Base-by-base conservation (phyloP, 495 filamentous ascomycete species). In the Aspergillus nanangensis region DNA sequence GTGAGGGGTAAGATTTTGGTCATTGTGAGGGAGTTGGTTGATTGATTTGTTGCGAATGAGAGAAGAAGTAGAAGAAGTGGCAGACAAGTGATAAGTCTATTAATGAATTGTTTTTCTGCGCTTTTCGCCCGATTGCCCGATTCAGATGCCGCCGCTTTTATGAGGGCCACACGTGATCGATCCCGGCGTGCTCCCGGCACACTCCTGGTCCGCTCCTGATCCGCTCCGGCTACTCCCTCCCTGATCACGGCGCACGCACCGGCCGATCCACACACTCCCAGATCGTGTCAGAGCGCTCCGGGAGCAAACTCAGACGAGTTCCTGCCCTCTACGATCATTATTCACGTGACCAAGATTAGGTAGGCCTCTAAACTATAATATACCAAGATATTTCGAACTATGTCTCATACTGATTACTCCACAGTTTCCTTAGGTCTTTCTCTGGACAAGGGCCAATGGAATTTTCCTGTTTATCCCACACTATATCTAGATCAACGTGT, bases 111-210 rank as follows among this genome's bases (percentile, higher is more conserved):
- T 36, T 36, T 36, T 36, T 14, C 33, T 36, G 15, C 33, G 33
- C 33, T 36, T 36, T 36, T 15, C 33, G 33, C 33, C 33, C 15
- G 33, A 36, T 36, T 36, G 33, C 33, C 33, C 33, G 33, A 36
- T 36, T 36, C 33, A 36, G 33, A 14, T 36, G 33, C 33, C 33
- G 33, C 33, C 33, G 33, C 33, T 36, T 36, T 36, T 36, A 36
- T 36, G 15, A 36, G 33, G 33, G 33, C 33, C 33, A 36, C 15
- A 36, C 15, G 33, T 36, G 15, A 36, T 36, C 15, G 33, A n/a
- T 36, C 15, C 33, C 5, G 33, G 33, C 33, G 15, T 14, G 15
- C 33, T 36, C 33, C 33, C 33, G 33, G 33, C 33, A 14, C 33
- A 8, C 33, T 36, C 15, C 14, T 36, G 14, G 33, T 36, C 33